Evolutionary conservation across 805 yeast species (phyloP).

Genomic region (Wickerhamomyces silvicola): DNA sequence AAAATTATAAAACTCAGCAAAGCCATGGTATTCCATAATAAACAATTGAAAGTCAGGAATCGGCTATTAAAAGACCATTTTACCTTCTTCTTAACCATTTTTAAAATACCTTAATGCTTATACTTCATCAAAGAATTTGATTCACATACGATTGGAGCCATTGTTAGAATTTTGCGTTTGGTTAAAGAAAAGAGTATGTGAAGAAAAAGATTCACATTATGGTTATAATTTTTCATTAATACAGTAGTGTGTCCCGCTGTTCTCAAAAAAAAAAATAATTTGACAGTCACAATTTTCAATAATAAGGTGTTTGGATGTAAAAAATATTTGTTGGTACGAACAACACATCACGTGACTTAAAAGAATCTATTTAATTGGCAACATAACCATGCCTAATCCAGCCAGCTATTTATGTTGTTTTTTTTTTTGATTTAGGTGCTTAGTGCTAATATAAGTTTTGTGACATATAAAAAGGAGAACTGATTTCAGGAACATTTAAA

Average conservation of each 20-base stretch:
- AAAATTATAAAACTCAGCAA: constrained; percentile 30
- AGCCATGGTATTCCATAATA: constrained; percentile 7
- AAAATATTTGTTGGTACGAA: neutral
- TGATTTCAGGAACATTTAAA: no score
- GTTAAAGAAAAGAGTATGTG: neutral
- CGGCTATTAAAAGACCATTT: constrained; percentile 8
- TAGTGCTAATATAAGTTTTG: no score
- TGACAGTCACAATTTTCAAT: constrained; percentile 1
- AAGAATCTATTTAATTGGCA: no score
- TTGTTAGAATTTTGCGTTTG: constrained; percentile 29
- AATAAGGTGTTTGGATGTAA: neutral
- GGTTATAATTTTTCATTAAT: constrained; percentile 1
- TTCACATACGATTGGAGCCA: constrained; percentile 91
- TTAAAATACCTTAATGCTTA: no score
- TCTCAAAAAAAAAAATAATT: neutral
- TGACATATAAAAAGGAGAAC: no score
- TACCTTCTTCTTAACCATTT: no score
- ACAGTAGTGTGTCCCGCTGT: constrained; percentile 1
- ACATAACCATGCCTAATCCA: no score
- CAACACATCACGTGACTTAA: neutral
- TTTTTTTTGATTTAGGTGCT: no score
- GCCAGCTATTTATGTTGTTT: no score
- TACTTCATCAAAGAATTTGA: constrained; percentile 3
- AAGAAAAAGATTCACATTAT: neutral
- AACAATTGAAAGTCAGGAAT: neutral